phyloP scores from a whole-genome alignment of 495 filamentous ascomycete genomes.

The Hyaloscypha hepaticicola region DNA sequence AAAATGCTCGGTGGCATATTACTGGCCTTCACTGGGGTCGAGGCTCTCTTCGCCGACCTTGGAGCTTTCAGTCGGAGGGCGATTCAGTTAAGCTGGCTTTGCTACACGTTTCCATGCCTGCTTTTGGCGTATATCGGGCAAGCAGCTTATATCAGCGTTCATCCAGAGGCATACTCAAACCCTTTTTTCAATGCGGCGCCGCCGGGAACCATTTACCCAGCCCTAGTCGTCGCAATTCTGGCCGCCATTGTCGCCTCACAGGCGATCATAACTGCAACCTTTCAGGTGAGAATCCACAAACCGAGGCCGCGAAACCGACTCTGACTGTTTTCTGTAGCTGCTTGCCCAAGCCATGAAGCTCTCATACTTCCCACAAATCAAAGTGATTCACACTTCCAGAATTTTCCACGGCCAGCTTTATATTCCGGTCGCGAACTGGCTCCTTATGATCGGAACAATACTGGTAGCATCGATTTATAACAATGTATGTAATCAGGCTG shows the following conservation, averaged over 20 bases:
- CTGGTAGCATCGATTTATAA: slow-evolving; percentile 67
- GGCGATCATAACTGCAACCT: slow-evolving; percentile 70
- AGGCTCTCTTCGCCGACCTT: slow-evolving; percentile 72
- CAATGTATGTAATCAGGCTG: slow-evolving; percentile 45
- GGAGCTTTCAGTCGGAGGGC: slow-evolving; percentile 63
- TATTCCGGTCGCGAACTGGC: slow-evolving; percentile 67
- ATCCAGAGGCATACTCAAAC: slow-evolving; percentile 61
- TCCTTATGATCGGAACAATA: slow-evolving; percentile 67
- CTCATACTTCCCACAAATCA: slow-evolving; percentile 71
- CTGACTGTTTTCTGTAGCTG: slow-evolving; percentile 37
- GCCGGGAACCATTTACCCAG: slow-evolving; percentile 62
- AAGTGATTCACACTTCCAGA: slow-evolving; percentile 61
- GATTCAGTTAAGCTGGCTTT: slow-evolving; percentile 65
- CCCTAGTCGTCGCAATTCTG: slow-evolving; percentile 62
- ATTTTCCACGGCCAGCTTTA: slow-evolving; percentile 69
- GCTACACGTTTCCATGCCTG: slow-evolving; percentile 62
- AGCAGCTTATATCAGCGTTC: slow-evolving; percentile 63
- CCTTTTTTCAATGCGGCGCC: slow-evolving; percentile 69
- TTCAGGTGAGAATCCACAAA: slow-evolving; percentile 39
- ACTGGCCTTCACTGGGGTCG: slow-evolving; percentile 70
- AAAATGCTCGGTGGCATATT: slow-evolving; percentile 64
- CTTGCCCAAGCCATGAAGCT: slow-evolving; percentile 71
- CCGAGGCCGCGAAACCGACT: background rate
- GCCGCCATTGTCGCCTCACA: slow-evolving; percentile 72
- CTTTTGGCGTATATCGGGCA: slow-evolving; percentile 70